Evolutionary conservation across 2,329 filamentous ascomycete species (phyloP).

Genomic region (Stachybotrys chartarum): DNA sequence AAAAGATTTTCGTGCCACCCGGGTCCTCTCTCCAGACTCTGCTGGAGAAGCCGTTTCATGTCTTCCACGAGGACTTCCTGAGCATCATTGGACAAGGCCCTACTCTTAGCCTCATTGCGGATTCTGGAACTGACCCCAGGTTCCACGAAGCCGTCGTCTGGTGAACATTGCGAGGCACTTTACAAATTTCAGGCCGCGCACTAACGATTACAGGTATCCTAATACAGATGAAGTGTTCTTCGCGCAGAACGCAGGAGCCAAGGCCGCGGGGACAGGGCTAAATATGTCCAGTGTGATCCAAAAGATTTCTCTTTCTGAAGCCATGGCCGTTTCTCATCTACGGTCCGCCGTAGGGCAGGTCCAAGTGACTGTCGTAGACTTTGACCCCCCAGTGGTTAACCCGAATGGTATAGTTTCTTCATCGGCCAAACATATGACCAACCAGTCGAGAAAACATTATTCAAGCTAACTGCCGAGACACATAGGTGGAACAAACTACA

Average conservation of each 20-base stretch:
- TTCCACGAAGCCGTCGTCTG: conserved; percentile 47
- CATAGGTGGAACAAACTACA: conserved; percentile 42
- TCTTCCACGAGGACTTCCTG: conserved; percentile 41
- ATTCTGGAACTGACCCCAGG: conserved; percentile 31
- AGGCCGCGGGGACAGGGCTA: conserved; percentile 36
- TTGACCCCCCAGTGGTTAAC: conserved; percentile 37
- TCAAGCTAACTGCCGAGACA: too few species aligned
- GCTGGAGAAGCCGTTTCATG: conserved; percentile 28
- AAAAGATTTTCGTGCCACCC: conserved; percentile 25
- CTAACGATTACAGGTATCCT: conserved; percentile 8
- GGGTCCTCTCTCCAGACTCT: conserved; percentile 30
- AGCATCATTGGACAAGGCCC: conserved; percentile 37
- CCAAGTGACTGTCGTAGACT: conserved; percentile 31
- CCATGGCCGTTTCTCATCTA: conserved; percentile 23
- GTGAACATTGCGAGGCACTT: conserved; percentile 14
- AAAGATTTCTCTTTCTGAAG: conserved; percentile 38
- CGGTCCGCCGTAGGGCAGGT: conserved; percentile 32
- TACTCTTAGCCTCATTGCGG: conserved; percentile 38
- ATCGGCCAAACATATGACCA: background rate
- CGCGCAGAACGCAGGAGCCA: conserved; percentile 38
- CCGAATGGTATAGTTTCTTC: conserved; percentile 34
- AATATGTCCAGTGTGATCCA: conserved; percentile 38
- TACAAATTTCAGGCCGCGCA: background rate
- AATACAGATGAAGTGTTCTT: conserved; percentile 44
- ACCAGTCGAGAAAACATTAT: fast-evolving